These are phyloP conservation scores for Spiromastix sp. DNA, from an alignment of 2,329 filamentous ascomycete genomes.

Conservation along the genomic window DNA sequence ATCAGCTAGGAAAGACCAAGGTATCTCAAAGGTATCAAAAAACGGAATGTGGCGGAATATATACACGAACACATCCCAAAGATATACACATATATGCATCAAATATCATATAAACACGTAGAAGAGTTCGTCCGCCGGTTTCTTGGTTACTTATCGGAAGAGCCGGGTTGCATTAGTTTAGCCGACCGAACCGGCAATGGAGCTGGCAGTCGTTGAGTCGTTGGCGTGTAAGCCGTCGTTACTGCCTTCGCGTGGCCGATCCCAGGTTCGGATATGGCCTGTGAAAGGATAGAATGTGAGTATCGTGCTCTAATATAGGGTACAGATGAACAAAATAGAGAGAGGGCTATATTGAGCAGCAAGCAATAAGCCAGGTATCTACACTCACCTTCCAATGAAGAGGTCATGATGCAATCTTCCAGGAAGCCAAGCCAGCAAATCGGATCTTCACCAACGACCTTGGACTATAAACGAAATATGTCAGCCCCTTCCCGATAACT, in stretches of 20 bases:
- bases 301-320: slow-evolving; percentile 5
- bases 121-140: too few relatives aligned
- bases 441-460: slow-evolving; percentile 75
- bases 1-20: too few relatives aligned
- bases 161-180: too few relatives aligned
- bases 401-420: slow-evolving; percentile 83
- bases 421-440: slow-evolving; percentile 89
- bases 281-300: slow-evolving; percentile 14
- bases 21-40: too few relatives aligned
- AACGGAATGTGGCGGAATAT: too few relatives aligned
- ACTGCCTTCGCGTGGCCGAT: slow-evolving; percentile 45
- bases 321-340: slow-evolving; percentile 5
- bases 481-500: slow-evolving; percentile 2
- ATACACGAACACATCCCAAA: too few relatives aligned
- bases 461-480: slow-evolving; percentile 49
- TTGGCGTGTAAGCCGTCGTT: slow-evolving; percentile 26
- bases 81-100: too few relatives aligned
- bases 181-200: too few relatives aligned
- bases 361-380: background rate
- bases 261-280: slow-evolving; percentile 70
- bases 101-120: too few relatives aligned
- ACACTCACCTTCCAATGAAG: slow-evolving; percentile 73
- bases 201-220: too few relatives aligned
- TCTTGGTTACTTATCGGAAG: too few relatives aligned
- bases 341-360: background rate